Conservation (phyloP, 345 rosid genomes). For the Arabis alpina region DNA sequence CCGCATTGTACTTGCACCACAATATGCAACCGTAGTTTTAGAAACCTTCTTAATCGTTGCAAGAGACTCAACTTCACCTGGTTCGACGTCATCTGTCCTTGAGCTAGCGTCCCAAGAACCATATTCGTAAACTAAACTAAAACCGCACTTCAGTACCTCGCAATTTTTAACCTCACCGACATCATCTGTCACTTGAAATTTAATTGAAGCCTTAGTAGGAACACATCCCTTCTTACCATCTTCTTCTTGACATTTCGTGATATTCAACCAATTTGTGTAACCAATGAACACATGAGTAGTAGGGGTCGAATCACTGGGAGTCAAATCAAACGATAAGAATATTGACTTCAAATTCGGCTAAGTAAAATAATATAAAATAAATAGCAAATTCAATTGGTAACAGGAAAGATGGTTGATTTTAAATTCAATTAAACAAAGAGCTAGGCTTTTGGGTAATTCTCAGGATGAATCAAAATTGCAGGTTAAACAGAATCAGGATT, state of each 20-base stretch:
- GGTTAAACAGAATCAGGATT: too few relatives aligned
- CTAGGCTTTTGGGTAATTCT: too few relatives aligned
- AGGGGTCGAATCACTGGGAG: too few relatives aligned
- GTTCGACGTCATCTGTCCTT: not conserved
- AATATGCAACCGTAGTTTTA: not conserved
- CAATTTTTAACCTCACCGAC: not conserved
- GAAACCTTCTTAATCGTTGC: not conserved
- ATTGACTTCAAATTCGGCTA: too few relatives aligned
- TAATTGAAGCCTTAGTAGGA: not conserved
- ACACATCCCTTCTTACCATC: not conserved
- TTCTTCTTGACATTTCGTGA: not conserved
- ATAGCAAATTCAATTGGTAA: too few relatives aligned
- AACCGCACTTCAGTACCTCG: conserved; percentile 8
- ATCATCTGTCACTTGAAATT: conserved; percentile 11
- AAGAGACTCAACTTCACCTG: not conserved
- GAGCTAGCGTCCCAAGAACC: not conserved
- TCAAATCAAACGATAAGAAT: too few relatives aligned
- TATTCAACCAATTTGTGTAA: too few relatives aligned
- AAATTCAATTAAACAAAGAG: too few relatives aligned
- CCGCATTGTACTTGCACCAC: not conserved
- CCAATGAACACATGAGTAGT: too few relatives aligned
- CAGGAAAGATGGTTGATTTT: too few relatives aligned
- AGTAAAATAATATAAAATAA: too few relatives aligned
- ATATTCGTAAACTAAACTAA: conserved; percentile 1
- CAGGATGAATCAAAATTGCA: too few relatives aligned